Evolutionary conservation across 257 asterid genomes (phyloP), one percentile per base, ranked within the genome.

Genomic region (Forsythia viridissima): DNA sequence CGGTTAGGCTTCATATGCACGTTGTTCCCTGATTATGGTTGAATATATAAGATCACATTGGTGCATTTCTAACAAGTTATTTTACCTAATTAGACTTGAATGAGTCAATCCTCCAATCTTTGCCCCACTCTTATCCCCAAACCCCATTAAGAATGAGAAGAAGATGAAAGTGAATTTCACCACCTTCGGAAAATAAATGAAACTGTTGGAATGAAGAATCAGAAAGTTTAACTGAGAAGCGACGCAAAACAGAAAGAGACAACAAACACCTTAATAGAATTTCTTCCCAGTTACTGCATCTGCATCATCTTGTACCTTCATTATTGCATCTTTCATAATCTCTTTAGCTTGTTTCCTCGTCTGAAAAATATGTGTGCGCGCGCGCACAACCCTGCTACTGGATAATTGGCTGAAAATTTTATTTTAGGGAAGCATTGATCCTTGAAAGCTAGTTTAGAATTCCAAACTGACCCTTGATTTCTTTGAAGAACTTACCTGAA

Each of bases 1-100:
- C 92, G 68, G 80, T 85, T 78, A 81, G 90, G 87, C 86, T 89
- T 86, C 71, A 52, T 70, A 59, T 85, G 75, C 76, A 73, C 39
- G 51, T 84, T 80, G 80, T 84, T 74, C 81, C 81, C 81, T 82
- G 82, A 77, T 79, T 77, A 77, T 67, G 73, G 79, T 79, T 73
- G 11, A 74, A 24, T 70, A 4, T 34, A 59, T 40, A 46, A 59
- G 69, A 43, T 77, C 44, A 52, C 48, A 69, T 16, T 41, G 65
- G 79, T 76, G 52, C 71, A 61, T 72, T 66, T 63, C 46, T 78
- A 75, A 82, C 76, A 76, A 37, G 65, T 51, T 71, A 74, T 20
- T 63, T 77, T 70, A 59, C 70, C 63, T 70, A 73, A 21, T 40
- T 70, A 67, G 46, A 34, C 75, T 15, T 57, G 44, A 59, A 66